Base-by-base conservation (phyloP, 148 eudicot genomes). In the Rhododendron simsii region DNA sequence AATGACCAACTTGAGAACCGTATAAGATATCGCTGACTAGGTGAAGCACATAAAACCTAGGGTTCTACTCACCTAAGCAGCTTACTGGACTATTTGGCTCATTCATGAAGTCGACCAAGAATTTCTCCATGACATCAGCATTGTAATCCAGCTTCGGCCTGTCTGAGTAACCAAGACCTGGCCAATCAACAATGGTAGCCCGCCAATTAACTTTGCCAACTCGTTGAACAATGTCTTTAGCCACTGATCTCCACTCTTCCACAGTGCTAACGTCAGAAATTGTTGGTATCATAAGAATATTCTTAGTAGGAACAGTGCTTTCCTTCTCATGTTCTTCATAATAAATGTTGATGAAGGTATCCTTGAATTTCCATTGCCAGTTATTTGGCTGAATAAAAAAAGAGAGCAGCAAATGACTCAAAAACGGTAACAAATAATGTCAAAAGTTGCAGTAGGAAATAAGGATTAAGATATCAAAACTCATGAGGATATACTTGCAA, bases 181-280 rank as follows among this genome's bases (percentile, higher is more conserved):
- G 99, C 99, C 99, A 96, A 86, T 96, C 99, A 86, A 95, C 95
- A 88, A 96, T 92, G 41, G 96, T 93, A 80, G 94, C 92, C 86
- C 90, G 88, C 88, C 91, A 94, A 87, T 90, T 90, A 53, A 85
- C 85, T 47, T 85, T 78, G 20, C 91, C 94, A 81, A 82, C 89
- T 81, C 88, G 89, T 55, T 88, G 91, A 85, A 91, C 87, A 73
- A 96, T 90, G 81, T 92, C 94, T 75, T 92, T 90, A 85, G 96
- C 98, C 88, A 96, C 99, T 77, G 61, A 53, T 87, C 93, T 94
- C 99, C 99, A 96, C 85, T 96, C 99, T 71, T 96, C 99, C 86
- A 94, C 95, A 11, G 98, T 96, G 83, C 99, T 96, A 86, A 96
- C 98, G 90, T 96, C 99, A 74, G 99, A 96, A 79, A 96, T 96